Base-by-base conservation (phyloP, 768 basidiomycete species). In the Leucosporidium creatinivorum region DNA sequence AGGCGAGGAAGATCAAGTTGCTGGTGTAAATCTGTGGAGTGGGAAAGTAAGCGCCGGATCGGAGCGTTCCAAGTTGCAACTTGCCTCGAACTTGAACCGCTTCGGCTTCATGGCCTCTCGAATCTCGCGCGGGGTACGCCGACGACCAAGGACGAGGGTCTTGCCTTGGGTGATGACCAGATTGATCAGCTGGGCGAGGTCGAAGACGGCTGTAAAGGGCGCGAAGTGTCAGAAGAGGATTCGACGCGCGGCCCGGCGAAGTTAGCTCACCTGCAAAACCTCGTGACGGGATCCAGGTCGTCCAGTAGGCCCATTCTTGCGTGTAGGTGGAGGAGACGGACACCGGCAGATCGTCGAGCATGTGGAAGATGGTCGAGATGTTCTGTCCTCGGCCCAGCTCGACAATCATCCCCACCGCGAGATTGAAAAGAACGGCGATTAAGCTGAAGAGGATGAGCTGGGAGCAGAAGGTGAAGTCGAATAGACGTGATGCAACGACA, bases 111-210 rank as follows among this genome's bases (percentile, higher is more conserved):
- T 33, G 10, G 19, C 10, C 17, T 72, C 90, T 49, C 89, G 83
- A 64, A 91, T 88, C 73, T 92, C 91, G 62, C 92, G 85, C 66
- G 90, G 91, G 0, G 92, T 94, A 50, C 31, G 55, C 17, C 55
- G 28, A 19, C 92, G 86, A 25, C 92, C 92, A 74, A 92, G 87
- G 19, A 87, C 75, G 59, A 88, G 89, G 61, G 88, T 91, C 80
- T 86, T 88, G 81, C 93, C 82, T 21, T 85, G 88, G 48, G 88
- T 82, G 33, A 69, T 52, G 44, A 93, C 74, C 28, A 99, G 82
- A 75, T 94, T 94, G 79, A 98, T 79, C 58, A 98, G 85, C 79
- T 99, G 96, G 10, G 96, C 93, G 44, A 99, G 81, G 77, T 99
- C 96, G 76, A 98, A 98, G 65, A 97, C 81, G 17, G 85, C 88